Base-by-base conservation (phyloP, 2,329 filamentous ascomycete genomes). In the Ophiostoma piceae region DNA sequence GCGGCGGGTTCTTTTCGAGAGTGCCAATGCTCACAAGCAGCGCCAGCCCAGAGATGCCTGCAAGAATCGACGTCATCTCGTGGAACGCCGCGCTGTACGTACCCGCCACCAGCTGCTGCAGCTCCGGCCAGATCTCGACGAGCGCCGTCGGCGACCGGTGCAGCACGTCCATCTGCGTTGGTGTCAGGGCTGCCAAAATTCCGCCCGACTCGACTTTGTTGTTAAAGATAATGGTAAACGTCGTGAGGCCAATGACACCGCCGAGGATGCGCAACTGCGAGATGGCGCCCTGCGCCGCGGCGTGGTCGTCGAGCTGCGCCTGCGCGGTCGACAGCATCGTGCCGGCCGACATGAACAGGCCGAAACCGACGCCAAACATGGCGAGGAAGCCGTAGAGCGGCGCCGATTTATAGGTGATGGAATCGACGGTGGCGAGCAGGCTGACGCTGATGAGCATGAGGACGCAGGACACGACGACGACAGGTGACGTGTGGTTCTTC, bases 191-290 rank as follows among this genome's bases (percentile, higher is more conserved):
- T 4, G 39, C 67, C 1, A 35, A 22, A 1, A 73, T 37, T 11
- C 66, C 64, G 14, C 70, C 71, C 9, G 66, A 19, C 14, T 76
- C 74, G 12, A 85, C 77, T 68, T 80, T 79, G 41, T 76, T 74
- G 74, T 86, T 86, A 76, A 87, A 84, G 12, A 89, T 80, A 16
- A 87, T 82, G n/a, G 84, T 87, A 73, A 86, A 87, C 32, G 84
- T 76, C 0, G 86, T 83, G 62, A 89, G 80, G 0, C 87, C 87
- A 37, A 88, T 80, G 51, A 84, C 84, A 2, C 87, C 87, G 0
- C 87, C 87, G 1, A 89, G 77, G 0, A 88, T 84, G 16, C 87
- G 82, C 1, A 84, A 82, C 76, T 89, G 87, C 0, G 87, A 84
- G 11, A 88, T 80, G 4, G 85, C 83, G 0, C 86, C 87, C 73